Evolutionary conservation across 2,329 filamentous ascomycete species (phyloP), one percentile per base, ranked within the genome.

Genomic region (Knufia petricola): DNA sequence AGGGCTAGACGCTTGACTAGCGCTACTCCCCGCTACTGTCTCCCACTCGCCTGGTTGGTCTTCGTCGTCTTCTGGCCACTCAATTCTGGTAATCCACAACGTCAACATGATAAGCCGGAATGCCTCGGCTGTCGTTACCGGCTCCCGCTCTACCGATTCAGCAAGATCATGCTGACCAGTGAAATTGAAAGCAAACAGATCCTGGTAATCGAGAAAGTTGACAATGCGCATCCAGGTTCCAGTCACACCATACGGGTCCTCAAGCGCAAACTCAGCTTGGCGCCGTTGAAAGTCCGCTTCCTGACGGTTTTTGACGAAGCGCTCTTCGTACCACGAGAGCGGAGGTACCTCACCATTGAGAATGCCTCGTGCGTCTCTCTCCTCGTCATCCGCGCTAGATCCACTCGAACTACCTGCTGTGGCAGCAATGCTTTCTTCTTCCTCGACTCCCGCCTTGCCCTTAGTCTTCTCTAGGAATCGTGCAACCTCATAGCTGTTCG

Each of bases 141-240:
- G 71, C 1, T 65, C 68, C 0, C 77, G 72, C 1, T 69, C 76
- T 47, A 65, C 67, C 55, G 65, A 66, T 37, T 57, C 62, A 1
- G 65, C 67, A 19, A 53, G 44, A 1, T 70, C 15, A 13, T 36
- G 63, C 9, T 68, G 61, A 4, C 69, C 64, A 6, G 63, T 56
- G 59, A 87, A 87, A 60, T 89, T 89, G 69, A 81, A 87, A 17
- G 68, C 66, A 62, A 81, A 84, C 30, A 89, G 78, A 60, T 88
- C 84, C 56, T 75, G 78, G 61, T 84, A 87, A 62, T 87, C 83
- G 52, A 78, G 62, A 53, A 75, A 76, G 43, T 53, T 58, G 28
- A 58, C 58, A 54, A 85, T 79, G 31, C 85, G 72, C 59, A 84
- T 73, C 82, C 83, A 90, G 6, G 77, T 79, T 1, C 85, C 85